A percentile compares a stretch with the other conserved stretches of the same genome.
Evolutionary conservation across 768 basidiomycete genomes (phyloP).

Genomic region (Trametes sanguinea): DNA sequence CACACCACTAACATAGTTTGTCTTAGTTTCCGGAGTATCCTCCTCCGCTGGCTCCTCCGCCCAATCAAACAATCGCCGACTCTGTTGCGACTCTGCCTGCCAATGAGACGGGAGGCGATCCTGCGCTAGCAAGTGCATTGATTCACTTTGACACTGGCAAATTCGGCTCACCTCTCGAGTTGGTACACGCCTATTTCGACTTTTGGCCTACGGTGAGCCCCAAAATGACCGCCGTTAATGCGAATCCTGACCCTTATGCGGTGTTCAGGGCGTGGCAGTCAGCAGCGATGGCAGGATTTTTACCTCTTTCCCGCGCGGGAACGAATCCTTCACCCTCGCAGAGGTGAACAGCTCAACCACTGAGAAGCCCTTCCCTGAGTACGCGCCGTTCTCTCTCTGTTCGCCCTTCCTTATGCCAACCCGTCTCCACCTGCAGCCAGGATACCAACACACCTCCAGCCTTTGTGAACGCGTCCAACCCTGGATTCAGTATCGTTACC

Average conservation of each 20-base stretch:
- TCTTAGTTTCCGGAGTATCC: constrained; percentile 24
- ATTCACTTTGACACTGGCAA: constrained; percentile 23
- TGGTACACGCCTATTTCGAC: constrained; percentile 24
- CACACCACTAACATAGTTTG: too few species aligned
- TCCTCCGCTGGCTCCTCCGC: constrained; percentile 18
- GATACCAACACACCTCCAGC: constrained; percentile 27
- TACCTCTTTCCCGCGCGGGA: constrained; percentile 24
- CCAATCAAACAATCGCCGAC: constrained; percentile 17
- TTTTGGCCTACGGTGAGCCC: constrained; percentile 25
- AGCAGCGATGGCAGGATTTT: constrained; percentile 22
- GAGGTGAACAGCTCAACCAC: constrained; percentile 18
- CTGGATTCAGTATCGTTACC: constrained; percentile 21
- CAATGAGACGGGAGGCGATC: not conserved
- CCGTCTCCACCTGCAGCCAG: constrained; percentile 1
- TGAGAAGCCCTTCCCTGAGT: constrained; percentile 24
- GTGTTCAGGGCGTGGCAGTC: constrained; percentile 21
- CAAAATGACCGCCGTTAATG: too few species aligned
- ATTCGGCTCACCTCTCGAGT: constrained; percentile 21
- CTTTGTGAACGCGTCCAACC: constrained; percentile 23
- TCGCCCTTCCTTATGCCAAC: not conserved
- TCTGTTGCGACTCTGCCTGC: constrained; percentile 10
- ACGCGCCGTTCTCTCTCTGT: not conserved
- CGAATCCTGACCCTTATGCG: too few species aligned
- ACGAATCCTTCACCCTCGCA: constrained; percentile 24
- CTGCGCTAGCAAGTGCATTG: not conserved